phyloP scores from a whole-genome alignment of 306 rosid genomes.

The Cicer chorassanicum region DNA sequence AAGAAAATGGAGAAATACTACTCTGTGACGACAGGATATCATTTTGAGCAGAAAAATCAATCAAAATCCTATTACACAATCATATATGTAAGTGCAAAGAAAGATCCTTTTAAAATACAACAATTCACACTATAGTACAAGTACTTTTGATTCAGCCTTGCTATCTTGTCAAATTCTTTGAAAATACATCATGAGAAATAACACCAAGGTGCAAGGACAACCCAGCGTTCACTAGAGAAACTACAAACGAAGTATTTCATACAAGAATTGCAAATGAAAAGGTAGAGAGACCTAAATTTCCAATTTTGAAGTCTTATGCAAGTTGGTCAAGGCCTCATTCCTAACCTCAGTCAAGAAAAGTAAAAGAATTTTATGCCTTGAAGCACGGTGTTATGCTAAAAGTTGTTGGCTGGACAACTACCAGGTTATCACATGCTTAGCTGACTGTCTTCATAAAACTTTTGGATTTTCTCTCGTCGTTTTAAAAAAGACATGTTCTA shows the following conservation, averaged over 20 bases:
- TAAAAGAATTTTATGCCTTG: too few relatives aligned
- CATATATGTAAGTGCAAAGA: background rate
- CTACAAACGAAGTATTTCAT: background rate
- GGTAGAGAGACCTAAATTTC: too few relatives aligned
- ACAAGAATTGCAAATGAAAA: background rate
- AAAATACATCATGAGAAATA: constrained; percentile 8
- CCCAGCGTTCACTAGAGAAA: background rate
- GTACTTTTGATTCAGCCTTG: constrained; percentile 8
- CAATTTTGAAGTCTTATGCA: too few relatives aligned
- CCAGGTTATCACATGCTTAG: too few relatives aligned
- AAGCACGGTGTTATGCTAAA: too few relatives aligned
- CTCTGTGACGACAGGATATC: background rate
- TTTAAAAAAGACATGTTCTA: background rate
- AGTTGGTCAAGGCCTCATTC: too few relatives aligned
- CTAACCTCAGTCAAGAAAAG: too few relatives aligned
- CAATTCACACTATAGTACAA: background rate
- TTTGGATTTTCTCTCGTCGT: too few relatives aligned
- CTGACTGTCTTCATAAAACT: too few relatives aligned
- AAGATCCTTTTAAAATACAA: background rate
- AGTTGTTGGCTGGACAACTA: too few relatives aligned
- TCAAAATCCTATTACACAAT: background rate
- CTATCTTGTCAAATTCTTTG: background rate
- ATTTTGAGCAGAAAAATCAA: background rate
- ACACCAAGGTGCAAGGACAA: background rate
- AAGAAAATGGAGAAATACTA: background rate